Base-by-base conservation (phyloP, 202 grass and related monocot genomes). In the Schoenoplectus tabernaemontani region DNA sequence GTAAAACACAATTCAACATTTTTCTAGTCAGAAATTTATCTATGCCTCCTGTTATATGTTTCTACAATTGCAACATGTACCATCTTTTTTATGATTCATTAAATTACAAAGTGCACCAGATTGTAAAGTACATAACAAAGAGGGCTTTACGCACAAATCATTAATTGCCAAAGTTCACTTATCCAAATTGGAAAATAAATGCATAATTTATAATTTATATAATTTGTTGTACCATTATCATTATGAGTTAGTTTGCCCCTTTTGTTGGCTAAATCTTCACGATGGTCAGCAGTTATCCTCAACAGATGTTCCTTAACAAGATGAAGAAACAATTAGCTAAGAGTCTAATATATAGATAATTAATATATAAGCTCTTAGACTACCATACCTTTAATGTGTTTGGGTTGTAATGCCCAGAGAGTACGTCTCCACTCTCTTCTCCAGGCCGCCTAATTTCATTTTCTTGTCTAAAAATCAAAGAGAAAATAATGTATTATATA, bases 211-310 rank as follows among this genome's bases (percentile, higher is more conserved):
- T 69, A 51, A 65, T 75, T 22, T 17, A 50, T 24, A 73, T 53
- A 51, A 73, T 73, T 4, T 32, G 69, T 4, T 50, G 78, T 79
- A 97, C 95, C 95, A 89, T 95, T 90, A 60, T 89, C 73, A 76
- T 68, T 64, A 72, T 90, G 84, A 84, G 78, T 71, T 70, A 82
- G 57, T 82, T 98, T 92, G 37, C 87, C 91, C 76, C 90, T 90
- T 89, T 98, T 98, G 88, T 82, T 98, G 81, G 89, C 84, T 89
- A 95, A 87, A 36, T 92, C 91, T 11, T 83, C 84, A 17, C 88
- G 91, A 89, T 98, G 95, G n/a, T 90, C 85, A 28, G 90, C 78
- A 15, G 88, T 83, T 84, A 98, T 98, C 81, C 85, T 98, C 65
- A 95, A 61, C 24, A 98, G 83, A 82, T 98, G 91, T 34, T 94